Evolutionary conservation across 2,329 filamentous ascomycete genomes (phyloP).

Genomic region (Nothophaeocryptopus gaeumannii): DNA sequence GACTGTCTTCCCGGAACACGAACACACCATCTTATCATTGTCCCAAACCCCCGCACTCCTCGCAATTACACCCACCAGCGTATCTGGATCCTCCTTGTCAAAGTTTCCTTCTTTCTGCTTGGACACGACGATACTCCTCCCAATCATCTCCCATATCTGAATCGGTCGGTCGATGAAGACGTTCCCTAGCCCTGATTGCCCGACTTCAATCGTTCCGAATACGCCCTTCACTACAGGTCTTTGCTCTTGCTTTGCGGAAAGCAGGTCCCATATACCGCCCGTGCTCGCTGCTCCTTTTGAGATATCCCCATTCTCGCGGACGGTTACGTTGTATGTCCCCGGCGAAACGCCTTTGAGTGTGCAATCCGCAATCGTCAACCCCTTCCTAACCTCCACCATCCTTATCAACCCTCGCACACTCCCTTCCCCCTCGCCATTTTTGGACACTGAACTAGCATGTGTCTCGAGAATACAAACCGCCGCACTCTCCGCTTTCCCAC

Average conservation of each 20-base stretch:
- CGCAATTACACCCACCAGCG: slow-evolving; percentile 88
- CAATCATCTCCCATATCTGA: slow-evolving; percentile 94
- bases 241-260: slow-evolving; percentile 44
- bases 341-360: slow-evolving; percentile 78
- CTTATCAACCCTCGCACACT: slow-evolving; percentile 82
- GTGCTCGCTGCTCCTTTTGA: slow-evolving; percentile 78
- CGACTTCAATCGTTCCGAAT: slow-evolving; percentile 74
- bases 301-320: slow-evolving; percentile 84
- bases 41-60: slow-evolving; percentile 98
- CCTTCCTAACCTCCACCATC: slow-evolving; percentile 85
- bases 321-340: slow-evolving; percentile 78
- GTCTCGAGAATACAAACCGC: slow-evolving; percentile 97
- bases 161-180: slow-evolving; percentile 79
- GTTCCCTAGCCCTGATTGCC: slow-evolving; percentile 69
- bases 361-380: slow-evolving; percentile 79
- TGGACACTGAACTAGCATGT: slow-evolving; percentile 54
- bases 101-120: slow-evolving; percentile 48
- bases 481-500: slow-evolving; percentile 75
- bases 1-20: slow-evolving; percentile 94
- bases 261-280: slow-evolving; percentile 73
- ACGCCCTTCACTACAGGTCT: slow-evolving; percentile 56
- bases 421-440: slow-evolving; percentile 41
- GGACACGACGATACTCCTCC: slow-evolving; percentile 84
- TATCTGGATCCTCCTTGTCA: slow-evolving; percentile 74
- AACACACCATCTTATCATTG: slow-evolving; percentile 97